Percentiles rank a stretch among this genome's conserved stretches.
phyloP scores from a whole-genome alignment of 2,329 filamentous ascomycete genomes.

The Aureobasidium sp. region DNA sequence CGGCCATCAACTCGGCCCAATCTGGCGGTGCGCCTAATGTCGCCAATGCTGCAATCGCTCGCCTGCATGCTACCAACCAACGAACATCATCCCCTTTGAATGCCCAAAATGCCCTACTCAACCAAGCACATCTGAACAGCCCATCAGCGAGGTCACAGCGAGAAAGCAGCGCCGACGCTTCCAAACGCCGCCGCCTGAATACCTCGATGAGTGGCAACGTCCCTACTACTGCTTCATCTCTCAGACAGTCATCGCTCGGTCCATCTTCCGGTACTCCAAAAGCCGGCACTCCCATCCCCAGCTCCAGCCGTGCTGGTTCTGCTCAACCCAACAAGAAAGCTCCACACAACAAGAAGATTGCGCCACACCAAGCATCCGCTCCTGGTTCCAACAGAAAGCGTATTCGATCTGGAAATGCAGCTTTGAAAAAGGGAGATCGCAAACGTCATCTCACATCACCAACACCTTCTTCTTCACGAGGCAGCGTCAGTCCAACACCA shows the following conservation, averaged over 20 bases:
- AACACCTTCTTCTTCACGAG: constrained; percentile 22
- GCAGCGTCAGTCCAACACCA: constrained; percentile 24
- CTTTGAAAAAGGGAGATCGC: constrained; percentile 23
- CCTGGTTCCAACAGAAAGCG: constrained; percentile 19
- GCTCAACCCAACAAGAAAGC: constrained; percentile 41
- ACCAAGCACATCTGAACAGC: constrained; percentile 17
- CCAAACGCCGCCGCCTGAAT: constrained; percentile 51
- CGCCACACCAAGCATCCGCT: constrained; percentile 37
- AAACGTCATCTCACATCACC: constrained; percentile 25
- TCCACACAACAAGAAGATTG: constrained; percentile 43
- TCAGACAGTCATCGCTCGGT: constrained; percentile 53
- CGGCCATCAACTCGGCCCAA: constrained; percentile 45
- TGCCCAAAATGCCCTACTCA: constrained; percentile 15
- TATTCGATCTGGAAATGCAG: constrained; percentile 11
- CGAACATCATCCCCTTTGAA: constrained; percentile 11
- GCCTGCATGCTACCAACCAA: constrained; percentile 22
- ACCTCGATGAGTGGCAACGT: constrained; percentile 41
- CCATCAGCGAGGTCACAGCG: constrained; percentile 21
- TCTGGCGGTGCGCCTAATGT: constrained; percentile 42
- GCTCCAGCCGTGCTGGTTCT: constrained; percentile 48
- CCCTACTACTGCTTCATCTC: constrained; percentile 44
- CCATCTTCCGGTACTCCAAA: constrained; percentile 52
- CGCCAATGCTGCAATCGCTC: constrained; percentile 41
- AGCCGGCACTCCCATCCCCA: constrained; percentile 40
- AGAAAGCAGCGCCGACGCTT: constrained; percentile 36